phyloP scores from a whole-genome alignment of 306 rosid genomes.

The Begonia fuchsioides region DNA sequence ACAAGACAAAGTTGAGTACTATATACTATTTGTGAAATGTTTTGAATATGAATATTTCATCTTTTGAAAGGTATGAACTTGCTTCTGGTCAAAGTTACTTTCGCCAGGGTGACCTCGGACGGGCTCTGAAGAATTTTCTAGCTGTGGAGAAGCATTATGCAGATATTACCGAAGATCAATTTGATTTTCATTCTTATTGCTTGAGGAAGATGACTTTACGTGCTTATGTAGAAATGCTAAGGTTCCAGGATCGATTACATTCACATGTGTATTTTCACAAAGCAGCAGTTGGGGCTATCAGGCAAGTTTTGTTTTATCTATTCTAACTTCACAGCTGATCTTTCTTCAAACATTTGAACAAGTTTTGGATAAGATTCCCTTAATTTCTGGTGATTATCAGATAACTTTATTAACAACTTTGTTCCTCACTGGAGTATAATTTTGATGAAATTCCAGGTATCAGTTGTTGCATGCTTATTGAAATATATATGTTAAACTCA shows the following conservation, averaged over 20 bases:
- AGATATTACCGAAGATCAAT: constrained; percentile 95
- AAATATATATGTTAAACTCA: no score
- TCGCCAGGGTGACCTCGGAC: constrained; percentile 90
- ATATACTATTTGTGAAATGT: no score
- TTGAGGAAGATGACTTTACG: constrained; percentile 95
- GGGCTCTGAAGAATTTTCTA: constrained; percentile 74
- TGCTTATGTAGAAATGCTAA: constrained; percentile 90
- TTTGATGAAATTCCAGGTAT: no score
- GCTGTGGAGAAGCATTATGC: constrained; percentile 97
- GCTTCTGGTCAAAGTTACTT: constrained; percentile 92
- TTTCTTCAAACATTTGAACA: no score
- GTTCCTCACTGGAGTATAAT: no score
- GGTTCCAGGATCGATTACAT: constrained; percentile 91
- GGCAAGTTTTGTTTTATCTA: constrained; percentile 28
- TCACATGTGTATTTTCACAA: constrained; percentile 84
- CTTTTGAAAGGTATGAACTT: constrained; percentile 76
- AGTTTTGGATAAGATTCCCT: no score
- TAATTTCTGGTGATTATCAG: no score
- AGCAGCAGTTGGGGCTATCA: constrained; percentile 96
- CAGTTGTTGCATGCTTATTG: no score
- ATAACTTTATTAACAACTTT: no score
- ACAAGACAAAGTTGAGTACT: no score
- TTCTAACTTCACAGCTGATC: no score
- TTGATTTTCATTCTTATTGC: constrained; percentile 98
- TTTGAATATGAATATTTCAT: constrained; percentile 1